Evolutionary conservation across 1,139 yeast species (phyloP).

Genomic region (Meyerozyma guilliermondii): DNA sequence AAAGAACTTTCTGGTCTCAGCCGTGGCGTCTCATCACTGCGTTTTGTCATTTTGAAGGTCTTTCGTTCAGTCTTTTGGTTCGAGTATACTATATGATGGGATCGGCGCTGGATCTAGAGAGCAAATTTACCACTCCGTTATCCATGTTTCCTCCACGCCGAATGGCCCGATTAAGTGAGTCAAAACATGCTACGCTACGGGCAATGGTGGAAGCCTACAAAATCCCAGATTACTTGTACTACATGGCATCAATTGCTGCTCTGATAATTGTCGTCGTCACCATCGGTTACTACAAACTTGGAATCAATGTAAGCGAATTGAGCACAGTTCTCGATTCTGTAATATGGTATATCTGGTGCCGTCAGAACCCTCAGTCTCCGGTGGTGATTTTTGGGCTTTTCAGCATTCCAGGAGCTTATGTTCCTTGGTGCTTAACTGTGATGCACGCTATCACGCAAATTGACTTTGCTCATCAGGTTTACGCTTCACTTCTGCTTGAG

Average conservation of each 20-base stretch:
- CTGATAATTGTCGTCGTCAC: conserved; percentile 18
- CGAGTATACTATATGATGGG: conserved; percentile 14
- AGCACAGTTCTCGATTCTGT: conserved; percentile 24
- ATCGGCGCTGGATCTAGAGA: conserved; percentile 19
- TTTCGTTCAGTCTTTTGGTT: conserved; percentile 19
- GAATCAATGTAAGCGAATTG: conserved; percentile 9
- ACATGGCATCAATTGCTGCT: conserved; percentile 19
- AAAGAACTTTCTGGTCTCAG: conserved; percentile 21
- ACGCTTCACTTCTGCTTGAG: conserved; percentile 8
- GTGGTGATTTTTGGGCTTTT: conserved; percentile 25
- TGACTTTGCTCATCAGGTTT: conserved; percentile 8
- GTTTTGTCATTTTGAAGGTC: conserved; percentile 28
- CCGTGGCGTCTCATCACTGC: conserved; percentile 37
- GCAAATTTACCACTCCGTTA: conserved; percentile 8
- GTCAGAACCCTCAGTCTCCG: conserved; percentile 20
- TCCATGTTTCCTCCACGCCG: conserved; percentile 17
- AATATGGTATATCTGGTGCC: conserved; percentile 27
- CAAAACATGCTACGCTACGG: conserved; percentile 13
- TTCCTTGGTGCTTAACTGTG: conserved; percentile 22
- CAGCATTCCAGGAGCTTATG: conserved; percentile 18
- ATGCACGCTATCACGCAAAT: conserved; percentile 13
- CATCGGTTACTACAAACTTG: conserved; percentile 13
- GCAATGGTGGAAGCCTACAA: conserved; percentile 15
- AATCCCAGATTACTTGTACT: conserved; percentile 28
- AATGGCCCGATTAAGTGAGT: conserved; percentile 12